Percentiles rank a stretch among this genome's conserved stretches.
These are phyloP conservation scores for Yamadazyma oceani DNA, from an alignment of 1,139 yeast genomes.

Conservation along the genomic window DNA sequence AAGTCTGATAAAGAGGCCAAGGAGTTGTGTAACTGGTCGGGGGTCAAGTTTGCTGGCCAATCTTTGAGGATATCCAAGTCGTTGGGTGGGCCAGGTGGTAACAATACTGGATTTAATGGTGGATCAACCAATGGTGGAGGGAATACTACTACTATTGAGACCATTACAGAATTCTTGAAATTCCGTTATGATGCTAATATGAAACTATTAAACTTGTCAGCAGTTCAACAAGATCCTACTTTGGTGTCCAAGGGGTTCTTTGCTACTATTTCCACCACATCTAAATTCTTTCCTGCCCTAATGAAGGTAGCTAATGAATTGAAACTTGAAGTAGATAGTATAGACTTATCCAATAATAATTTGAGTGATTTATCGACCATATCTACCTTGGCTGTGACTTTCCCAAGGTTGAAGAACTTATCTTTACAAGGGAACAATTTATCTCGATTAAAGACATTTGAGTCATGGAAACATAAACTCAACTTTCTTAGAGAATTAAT, in stretches of 20 bases:
- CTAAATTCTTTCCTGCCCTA: slow-evolving; percentile 88
- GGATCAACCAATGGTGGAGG: no score
- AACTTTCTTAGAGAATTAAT: slow-evolving; percentile 72
- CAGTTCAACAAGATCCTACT: slow-evolving; percentile 64
- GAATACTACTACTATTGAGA: no score
- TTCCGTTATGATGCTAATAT: slow-evolving; percentile 65
- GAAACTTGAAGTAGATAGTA: slow-evolving; percentile 61
- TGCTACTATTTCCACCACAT: slow-evolving; percentile 53
- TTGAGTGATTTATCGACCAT: slow-evolving; percentile 62
- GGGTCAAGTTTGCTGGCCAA: slow-evolving; percentile 80
- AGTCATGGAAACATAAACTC: slow-evolving; percentile 77
- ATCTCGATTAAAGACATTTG: slow-evolving; percentile 57
- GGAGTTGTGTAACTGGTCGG: slow-evolving; percentile 61
- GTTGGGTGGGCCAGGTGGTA: slow-evolving; percentile 22
- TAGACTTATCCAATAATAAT: slow-evolving; percentile 72
- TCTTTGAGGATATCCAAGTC: slow-evolving; percentile 52
- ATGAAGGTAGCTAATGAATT: slow-evolving; percentile 74
- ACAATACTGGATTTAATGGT: slow-evolving; percentile 13
- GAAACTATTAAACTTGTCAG: slow-evolving; percentile 70
- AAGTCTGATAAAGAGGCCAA: slow-evolving; percentile 55
- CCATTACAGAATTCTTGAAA: slow-evolving; percentile 60
- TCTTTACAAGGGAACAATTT: slow-evolving; percentile 78
- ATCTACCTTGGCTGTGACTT: slow-evolving; percentile 67
- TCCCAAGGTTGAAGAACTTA: slow-evolving; percentile 73
- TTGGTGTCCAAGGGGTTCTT: slow-evolving; percentile 67